Evolutionary conservation across 768 basidiomycete species (phyloP).

Genomic region (Hygrocybe punicea): DNA sequence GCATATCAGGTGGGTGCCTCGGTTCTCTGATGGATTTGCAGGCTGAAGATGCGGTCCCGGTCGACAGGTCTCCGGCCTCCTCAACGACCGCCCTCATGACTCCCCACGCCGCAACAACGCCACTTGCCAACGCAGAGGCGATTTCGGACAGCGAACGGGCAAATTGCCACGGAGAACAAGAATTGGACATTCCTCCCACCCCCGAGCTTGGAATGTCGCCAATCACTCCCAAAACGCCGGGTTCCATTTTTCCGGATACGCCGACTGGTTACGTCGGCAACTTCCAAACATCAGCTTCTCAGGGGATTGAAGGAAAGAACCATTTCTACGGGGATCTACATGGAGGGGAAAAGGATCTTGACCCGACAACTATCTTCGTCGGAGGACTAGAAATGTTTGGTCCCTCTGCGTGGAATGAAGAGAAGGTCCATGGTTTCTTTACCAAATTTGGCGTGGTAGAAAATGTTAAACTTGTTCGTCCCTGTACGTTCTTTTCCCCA

Average conservation of each 20-base stretch:
- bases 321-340: conserved; percentile 18
- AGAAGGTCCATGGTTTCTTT: conserved; percentile 56
- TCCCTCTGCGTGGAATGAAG: conserved; percentile 66
- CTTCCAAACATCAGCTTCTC: conserved; percentile 28
- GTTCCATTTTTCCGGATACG: conserved; percentile 47
- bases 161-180: conserved; percentile 29
- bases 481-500: conserved; percentile 47
- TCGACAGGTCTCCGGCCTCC: conserved; percentile 5
- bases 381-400: conserved; percentile 69
- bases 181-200: conserved; percentile 42
- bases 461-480: conserved; percentile 61
- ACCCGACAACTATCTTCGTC: conserved; percentile 71
- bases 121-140: conserved; percentile 1
- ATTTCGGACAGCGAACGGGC: background rate
- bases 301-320: conserved; percentile 24
- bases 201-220: conserved; percentile 48
- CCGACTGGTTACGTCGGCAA: conserved; percentile 39
- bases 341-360: conserved; percentile 43
- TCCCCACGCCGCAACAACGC: conserved; percentile 2
- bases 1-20: conserved; percentile 12
- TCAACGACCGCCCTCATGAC: conserved; percentile 2
- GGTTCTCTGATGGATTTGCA: background rate
- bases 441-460: conserved; percentile 62
- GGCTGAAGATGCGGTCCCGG: conserved; percentile 4
- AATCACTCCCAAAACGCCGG: conserved; percentile 49